Evolutionary conservation across 441 rosid species (phyloP), one percentile per base, ranked within the genome.

Genomic region (Euphorbia celastroides): DNA sequence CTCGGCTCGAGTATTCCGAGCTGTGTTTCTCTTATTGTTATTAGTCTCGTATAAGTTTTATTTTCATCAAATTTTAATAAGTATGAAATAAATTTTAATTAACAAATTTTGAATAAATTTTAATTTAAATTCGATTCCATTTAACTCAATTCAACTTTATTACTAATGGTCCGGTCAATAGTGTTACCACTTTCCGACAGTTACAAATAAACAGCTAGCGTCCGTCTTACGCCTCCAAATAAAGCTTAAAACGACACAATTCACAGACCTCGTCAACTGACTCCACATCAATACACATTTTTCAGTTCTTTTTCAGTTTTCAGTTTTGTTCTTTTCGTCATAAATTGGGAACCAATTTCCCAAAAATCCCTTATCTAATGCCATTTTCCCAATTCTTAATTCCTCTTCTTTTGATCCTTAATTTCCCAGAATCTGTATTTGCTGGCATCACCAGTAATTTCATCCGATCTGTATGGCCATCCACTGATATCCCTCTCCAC

Each of bases 401-500:
- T 23, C 7, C 28, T 46, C 31, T 61, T 11, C 57, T 50, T 13
- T 1, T 36, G 5, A 23, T 66, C 27, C 48, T 56, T 23, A 62
- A 42, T 69, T 64, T 42, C 30, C 50, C 59, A n/a, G 74, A 52
- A 20, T 41, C 41, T 41, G 76, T 68, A 14, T 58, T 4, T 61
- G 79, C 76, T 14, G 76, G 84, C 31, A 64, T 70, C 55, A 77
- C 83, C 0, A 79, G 88, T 54, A 57, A 59, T 28, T 77, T 73
- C 46, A 57, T 75, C 46, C 76, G 87, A 16, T 63, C 79, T 20
- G 71, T 69, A 72, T 78, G 80, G 82, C 77, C 87, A 5, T 79
- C 89, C 7, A 64, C 30, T 57, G 85, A 81, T 66, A 81, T 85
- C 52, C 81, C 79, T 32, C 75, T 80, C 26, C 76, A 75, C 61